Evolutionary conservation across 2,329 filamentous ascomycete genomes (phyloP), one percentile per base, ranked within the genome.

Genomic region (Hypoxylon sp.): DNA sequence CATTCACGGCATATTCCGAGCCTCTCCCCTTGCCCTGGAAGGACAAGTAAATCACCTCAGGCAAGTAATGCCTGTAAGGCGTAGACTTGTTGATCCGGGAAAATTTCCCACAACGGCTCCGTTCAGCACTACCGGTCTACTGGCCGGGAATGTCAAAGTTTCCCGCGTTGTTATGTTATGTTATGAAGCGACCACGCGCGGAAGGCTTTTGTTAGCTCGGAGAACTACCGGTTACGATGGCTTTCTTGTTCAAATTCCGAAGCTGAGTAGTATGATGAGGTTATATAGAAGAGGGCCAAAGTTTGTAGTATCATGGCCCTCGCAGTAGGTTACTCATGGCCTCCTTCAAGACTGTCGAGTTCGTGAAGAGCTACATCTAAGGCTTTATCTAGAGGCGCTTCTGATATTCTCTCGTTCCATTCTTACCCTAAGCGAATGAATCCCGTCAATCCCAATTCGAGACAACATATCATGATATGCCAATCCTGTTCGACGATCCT

Each of bases 161-260:
- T 34, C 51, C 51, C 39, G 34, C 45, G 45, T 51, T 16, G 37
- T 41, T 41, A 6, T 41, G n/a, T 41, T 41, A 62, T 62, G 59
- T 45, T 51, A 62, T 34, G 52, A 62, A 50, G 52, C 51, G 45
- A 62, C 59, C 56, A 56, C 59, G 59, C 45, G 45, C 51, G 59
- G 59, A 16, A 43, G 23, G 23, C 27, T 29, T 53, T 53, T 48
- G 48, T 60, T 47, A 53, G 48, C 57, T 60, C 30, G 46, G 48
- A 52, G 14, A 30, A 29, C 29, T 12, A 41, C 16, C 29, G 41
- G 29, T 23, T 16, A 25, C 21, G 16, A 56, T 46, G 14, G 9
- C 16, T 46, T 9, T 46, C 39, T 29, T 55, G 27, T 12, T 6
- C 39, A 39, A 21, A 19, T 7, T 43, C 19, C 19, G 43, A 57